These are phyloP conservation scores for Centella asiatica DNA, from an alignment of 129 eudicot genomes.

Conservation along the genomic window DNA sequence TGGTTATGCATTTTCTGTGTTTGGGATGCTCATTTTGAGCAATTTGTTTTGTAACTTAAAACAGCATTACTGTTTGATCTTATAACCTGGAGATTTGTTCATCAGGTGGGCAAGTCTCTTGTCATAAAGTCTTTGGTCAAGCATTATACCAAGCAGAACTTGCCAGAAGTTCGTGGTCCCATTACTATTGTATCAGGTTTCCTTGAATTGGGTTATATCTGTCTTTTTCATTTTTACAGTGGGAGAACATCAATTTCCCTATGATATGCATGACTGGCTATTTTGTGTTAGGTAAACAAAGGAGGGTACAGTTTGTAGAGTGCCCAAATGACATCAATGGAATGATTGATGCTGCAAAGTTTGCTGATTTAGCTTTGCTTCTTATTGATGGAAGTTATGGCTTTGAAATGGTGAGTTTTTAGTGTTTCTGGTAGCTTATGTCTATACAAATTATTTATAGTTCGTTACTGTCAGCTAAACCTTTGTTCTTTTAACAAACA, in stretches of 20 bases:
- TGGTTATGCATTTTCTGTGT: not conserved
- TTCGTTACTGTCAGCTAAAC: not conserved
- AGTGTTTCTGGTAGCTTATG: not conserved
- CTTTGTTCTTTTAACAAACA: not conserved
- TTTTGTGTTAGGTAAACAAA: constrained; percentile 56
- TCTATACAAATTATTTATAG: not conserved
- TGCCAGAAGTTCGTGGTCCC: constrained; percentile 84
- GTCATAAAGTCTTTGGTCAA: constrained; percentile 78
- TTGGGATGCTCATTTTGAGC: not conserved
- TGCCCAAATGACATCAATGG: constrained; percentile 96
- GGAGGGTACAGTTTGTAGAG: constrained; percentile 85
- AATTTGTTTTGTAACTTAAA: not conserved
- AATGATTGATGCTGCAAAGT: constrained; percentile 91
- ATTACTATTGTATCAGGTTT: constrained; percentile 83
- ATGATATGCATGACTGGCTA: not conserved
- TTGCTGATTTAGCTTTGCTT: constrained; percentile 79
- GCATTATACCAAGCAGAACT: constrained; percentile 80
- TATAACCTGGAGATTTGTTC: not conserved
- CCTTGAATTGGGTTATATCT: constrained; percentile 1
- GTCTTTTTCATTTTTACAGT: not conserved
- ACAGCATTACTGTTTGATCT: not conserved
- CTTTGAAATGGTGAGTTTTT: constrained; percentile 79
- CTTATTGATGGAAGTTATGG: constrained; percentile 96
- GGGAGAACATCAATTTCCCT: not conserved
- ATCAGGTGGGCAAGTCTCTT: constrained; percentile 83